Evolutionary conservation across 768 basidiomycete species (phyloP).

Genomic region (Favolaschia claudopus): DNA sequence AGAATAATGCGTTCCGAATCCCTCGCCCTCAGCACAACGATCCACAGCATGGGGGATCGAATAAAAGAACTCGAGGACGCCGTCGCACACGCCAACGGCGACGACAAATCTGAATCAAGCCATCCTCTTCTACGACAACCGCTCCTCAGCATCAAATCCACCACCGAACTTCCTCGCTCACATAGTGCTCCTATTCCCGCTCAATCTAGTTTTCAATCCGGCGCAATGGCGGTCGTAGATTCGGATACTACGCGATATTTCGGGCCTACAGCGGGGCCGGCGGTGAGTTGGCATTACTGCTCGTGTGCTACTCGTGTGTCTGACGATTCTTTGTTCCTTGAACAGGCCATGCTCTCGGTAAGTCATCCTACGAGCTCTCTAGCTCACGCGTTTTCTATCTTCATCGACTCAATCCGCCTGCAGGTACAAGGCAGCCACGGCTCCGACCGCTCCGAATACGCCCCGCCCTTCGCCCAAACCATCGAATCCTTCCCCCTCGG

Average conservation of each 20-base stretch:
- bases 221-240: background rate
- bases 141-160: background rate
- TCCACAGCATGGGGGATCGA: slow-evolving; percentile 9
- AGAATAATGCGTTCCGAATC: slow-evolving; percentile 7
- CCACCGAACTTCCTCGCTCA: background rate
- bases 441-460: background rate
- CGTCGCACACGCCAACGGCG: background rate
- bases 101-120: background rate
- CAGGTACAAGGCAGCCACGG: background rate
- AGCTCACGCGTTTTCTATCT: background rate
- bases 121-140: slow-evolving; percentile 11
- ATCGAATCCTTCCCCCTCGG: background rate
- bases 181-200: background rate
- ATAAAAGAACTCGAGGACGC: slow-evolving; percentile 14
- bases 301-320: background rate
- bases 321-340: background rate
- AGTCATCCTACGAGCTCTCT: background rate
- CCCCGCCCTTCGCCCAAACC: background rate
- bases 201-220: background rate
- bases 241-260: slow-evolving; percentile 9
- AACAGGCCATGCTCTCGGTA: slow-evolving; percentile 9
- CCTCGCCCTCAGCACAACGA: background rate
- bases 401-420: background rate
- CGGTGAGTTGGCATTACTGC: slow-evolving; percentile 5
- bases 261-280: slow-evolving; percentile 17